These are phyloP conservation scores for Huntiella abstrusa DNA, from an alignment of 2,329 filamentous ascomycete genomes.

Conservation along the genomic window DNA sequence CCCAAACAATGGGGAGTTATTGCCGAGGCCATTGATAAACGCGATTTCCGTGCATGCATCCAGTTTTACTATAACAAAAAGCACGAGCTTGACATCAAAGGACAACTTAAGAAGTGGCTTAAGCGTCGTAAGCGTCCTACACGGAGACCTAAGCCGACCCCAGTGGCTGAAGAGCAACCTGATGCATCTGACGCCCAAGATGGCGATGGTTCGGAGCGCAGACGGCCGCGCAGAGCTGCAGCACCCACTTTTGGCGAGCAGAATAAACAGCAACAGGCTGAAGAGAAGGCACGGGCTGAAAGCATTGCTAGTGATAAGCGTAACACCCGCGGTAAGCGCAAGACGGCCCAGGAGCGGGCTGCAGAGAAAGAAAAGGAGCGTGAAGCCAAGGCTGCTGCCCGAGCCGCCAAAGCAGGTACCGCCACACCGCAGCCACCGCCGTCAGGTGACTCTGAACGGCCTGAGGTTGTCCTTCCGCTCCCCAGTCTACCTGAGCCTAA, in stretches of 20 bases:
- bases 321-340: slow-evolving; percentile 7
- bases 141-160: slow-evolving; percentile 41
- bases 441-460: not conserved
- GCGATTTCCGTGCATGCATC: slow-evolving; percentile 63
- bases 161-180: slow-evolving; percentile 47
- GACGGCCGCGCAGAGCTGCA: slow-evolving; percentile 42
- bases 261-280: slow-evolving; percentile 10
- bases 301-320: slow-evolving; percentile 5
- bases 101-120: slow-evolving; percentile 49
- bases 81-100: slow-evolving; percentile 56
- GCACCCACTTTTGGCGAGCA: slow-evolving; percentile 57
- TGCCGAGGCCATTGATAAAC: slow-evolving; percentile 44
- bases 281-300: slow-evolving; percentile 9
- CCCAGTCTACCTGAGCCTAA: slow-evolving; percentile 16
- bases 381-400: slow-evolving; percentile 12
- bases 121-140: slow-evolving; percentile 37
- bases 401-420: slow-evolving; percentile 22
- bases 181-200: slow-evolving; percentile 39
- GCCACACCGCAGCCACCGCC: slow-evolving; percentile 13
- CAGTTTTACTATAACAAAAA: slow-evolving; percentile 74
- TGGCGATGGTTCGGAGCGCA: slow-evolving; percentile 40
- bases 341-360: slow-evolving; percentile 22
- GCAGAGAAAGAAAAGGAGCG: slow-evolving; percentile 28
- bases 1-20: slow-evolving; percentile 73
- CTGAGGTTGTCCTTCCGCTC: not conserved